phyloP scores from a whole-genome alignment of 129 eudicot species.

The Logfia minima region DNA sequence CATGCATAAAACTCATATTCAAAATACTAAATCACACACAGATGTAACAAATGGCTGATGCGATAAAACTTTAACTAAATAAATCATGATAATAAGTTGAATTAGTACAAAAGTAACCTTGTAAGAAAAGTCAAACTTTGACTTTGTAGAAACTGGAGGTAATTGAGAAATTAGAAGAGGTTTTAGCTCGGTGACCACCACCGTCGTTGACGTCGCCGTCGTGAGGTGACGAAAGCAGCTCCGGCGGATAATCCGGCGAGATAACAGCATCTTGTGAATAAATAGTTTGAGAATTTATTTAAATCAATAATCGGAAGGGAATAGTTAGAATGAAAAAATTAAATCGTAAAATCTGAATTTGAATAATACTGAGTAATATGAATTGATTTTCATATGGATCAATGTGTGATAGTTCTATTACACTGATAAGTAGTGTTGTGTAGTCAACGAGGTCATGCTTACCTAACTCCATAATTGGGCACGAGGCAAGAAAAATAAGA shows the following conservation, averaged over 20 bases:
- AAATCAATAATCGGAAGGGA: not conserved
- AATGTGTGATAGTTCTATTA: too few relatives aligned
- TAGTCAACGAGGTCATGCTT: too few relatives aligned
- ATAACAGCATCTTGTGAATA: conserved; percentile 33
- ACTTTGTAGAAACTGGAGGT: conserved; percentile 18
- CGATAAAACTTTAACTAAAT: not conserved
- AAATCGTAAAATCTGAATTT: not conserved
- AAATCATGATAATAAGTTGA: not conserved
- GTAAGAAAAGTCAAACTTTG: conserved; percentile 33
- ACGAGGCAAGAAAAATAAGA: too few relatives aligned
- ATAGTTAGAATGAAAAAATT: not conserved
- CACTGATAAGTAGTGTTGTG: too few relatives aligned
- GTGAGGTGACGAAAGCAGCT: conserved; percentile 31
- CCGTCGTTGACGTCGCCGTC: conserved; percentile 30
- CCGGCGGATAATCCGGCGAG: conserved; percentile 49
- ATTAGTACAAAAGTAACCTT: conserved; percentile 17
- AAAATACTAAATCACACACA: conserved; percentile 3
- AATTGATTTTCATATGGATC: too few relatives aligned
- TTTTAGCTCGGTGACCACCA: conserved; percentile 5
- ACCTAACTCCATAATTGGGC: too few relatives aligned
- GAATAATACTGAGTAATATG: not conserved
- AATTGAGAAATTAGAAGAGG: conserved; percentile 10
- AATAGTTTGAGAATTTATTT: not conserved
- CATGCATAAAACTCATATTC: not conserved
- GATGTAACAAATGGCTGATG: not conserved